phyloP scores from a whole-genome alignment of 495 filamentous ascomycete species.

The Aspergillus panamensis region DNA sequence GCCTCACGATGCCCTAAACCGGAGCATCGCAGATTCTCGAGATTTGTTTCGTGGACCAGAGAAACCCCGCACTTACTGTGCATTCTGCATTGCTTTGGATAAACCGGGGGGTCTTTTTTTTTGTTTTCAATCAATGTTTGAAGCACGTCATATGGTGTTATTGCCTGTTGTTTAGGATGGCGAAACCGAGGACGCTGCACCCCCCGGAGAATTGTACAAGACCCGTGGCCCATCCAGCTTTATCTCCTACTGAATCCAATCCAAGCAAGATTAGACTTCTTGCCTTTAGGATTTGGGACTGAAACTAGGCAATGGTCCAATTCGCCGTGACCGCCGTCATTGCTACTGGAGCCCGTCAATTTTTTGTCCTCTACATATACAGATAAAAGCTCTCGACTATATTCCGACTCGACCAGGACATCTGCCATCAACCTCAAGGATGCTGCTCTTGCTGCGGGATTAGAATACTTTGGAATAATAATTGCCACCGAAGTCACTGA shows the following conservation, averaged over 20 bases:
- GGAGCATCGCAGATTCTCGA: background rate
- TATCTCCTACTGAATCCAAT: background rate
- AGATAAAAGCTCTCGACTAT: background rate
- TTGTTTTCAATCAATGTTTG: background rate
- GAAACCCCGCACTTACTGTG: background rate
- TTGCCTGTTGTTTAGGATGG: background rate
- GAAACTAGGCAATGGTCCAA: background rate
- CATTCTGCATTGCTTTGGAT: background rate
- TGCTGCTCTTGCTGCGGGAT: constrained; percentile 49
- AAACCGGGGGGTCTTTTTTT: background rate
- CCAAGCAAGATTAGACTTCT: background rate
- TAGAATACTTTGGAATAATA: constrained; percentile 56
- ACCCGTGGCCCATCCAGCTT: background rate
- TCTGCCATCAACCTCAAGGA: constrained; percentile 38
- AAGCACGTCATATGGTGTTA: background rate
- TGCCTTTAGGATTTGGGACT: no score
- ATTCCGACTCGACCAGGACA: constrained; percentile 9
- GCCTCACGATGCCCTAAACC: background rate
- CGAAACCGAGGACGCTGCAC: background rate
- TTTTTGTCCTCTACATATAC: background rate
- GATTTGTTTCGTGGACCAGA: background rate
- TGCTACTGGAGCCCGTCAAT: background rate
- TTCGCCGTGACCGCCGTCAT: background rate
- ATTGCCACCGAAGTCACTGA: constrained; percentile 53
- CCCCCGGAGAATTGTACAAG: background rate